A percentile compares a stretch with the other conserved stretches of the same genome.
phyloP scores from a whole-genome alignment of 148 eudicot genomes.

The Diospyros lotus region DNA sequence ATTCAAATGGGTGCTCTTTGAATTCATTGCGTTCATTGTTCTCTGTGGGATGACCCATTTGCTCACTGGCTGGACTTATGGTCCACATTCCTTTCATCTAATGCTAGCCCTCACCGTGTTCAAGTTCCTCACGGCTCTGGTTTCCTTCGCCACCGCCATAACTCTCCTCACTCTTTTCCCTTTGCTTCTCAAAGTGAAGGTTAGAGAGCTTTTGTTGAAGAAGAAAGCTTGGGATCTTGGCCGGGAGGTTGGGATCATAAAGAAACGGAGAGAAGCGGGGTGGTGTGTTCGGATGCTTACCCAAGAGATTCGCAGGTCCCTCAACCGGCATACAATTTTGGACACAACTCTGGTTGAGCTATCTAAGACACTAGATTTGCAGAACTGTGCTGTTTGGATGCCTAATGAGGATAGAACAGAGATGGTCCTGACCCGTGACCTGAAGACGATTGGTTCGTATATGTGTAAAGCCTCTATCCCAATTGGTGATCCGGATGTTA shows the following conservation, averaged over 20 bases:
- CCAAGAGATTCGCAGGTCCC: slow-evolving; percentile 67
- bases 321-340: slow-evolving; percentile 68
- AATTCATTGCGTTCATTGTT: slow-evolving; percentile 75
- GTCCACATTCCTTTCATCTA: slow-evolving; percentile 62
- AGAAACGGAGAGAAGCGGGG: slow-evolving; percentile 60
- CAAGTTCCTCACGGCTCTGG: slow-evolving; percentile 66
- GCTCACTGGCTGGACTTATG: slow-evolving; percentile 76
- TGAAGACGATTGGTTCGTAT: slow-evolving; percentile 23
- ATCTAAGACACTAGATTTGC: slow-evolving; percentile 60
- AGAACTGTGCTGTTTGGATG: slow-evolving; percentile 82
- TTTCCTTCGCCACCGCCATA: slow-evolving; percentile 73
- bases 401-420: slow-evolving; percentile 60
- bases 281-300: slow-evolving; percentile 81
- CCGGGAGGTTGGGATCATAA: slow-evolving; percentile 63
- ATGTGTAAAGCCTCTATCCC: slow-evolving; percentile 28
- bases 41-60: slow-evolving; percentile 92
- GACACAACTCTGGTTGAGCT: slow-evolving; percentile 67
- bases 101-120: slow-evolving; percentile 58
- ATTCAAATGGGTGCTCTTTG: slow-evolving; percentile 72
- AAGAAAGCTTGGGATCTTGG: slow-evolving; percentile 68
- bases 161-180: slow-evolving; percentile 69
- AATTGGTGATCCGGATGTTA: slow-evolving; percentile 52
- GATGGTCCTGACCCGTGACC: slow-evolving; percentile 57
- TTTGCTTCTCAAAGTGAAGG: slow-evolving; percentile 67
- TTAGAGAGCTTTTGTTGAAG: slow-evolving; percentile 64